Conservation (phyloP, 129 eudicot species). For the Artemisia argyi region DNA sequence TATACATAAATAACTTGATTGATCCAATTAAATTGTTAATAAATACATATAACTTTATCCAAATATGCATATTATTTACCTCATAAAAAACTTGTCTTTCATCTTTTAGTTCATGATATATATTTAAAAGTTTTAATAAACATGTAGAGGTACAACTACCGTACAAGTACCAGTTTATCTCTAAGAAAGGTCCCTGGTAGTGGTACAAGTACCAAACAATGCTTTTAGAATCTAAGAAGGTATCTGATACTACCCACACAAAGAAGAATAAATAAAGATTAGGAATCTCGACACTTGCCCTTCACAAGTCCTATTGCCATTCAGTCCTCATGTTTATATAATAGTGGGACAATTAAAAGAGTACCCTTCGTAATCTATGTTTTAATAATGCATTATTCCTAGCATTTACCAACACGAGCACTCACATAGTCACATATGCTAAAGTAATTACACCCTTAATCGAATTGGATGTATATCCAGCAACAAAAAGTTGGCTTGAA, state of each 20-base stretch:
- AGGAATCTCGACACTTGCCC: conserved; percentile 14
- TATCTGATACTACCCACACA: conserved; percentile 19
- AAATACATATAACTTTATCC: not conserved
- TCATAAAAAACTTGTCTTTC: too few relatives aligned
- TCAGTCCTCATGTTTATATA: conserved; percentile 5
- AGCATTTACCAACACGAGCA: not conserved
- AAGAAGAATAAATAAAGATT: conserved; percentile 26
- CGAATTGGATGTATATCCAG: not conserved
- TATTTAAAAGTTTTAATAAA: too few relatives aligned
- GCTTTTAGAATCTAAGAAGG: conserved; percentile 27
- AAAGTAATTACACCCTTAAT: not conserved
- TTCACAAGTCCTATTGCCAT: conserved; percentile 7
- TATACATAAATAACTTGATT: not conserved
- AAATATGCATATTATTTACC: too few relatives aligned
- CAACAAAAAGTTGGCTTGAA: not conserved
- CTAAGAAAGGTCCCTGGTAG: not conserved
- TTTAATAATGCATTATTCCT: not conserved
- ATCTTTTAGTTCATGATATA: too few relatives aligned
- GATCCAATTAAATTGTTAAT: conserved; percentile 2
- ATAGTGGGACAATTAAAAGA: not conserved
- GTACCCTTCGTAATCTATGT: not conserved
- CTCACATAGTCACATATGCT: not conserved
- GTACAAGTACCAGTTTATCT: too few relatives aligned
- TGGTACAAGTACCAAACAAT: conserved; percentile 7
- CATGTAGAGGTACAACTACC: too few relatives aligned